These are phyloP conservation scores for Naganishia friedmannii DNA, from an alignment of 768 basidiomycete species.

Conservation along the genomic window DNA sequence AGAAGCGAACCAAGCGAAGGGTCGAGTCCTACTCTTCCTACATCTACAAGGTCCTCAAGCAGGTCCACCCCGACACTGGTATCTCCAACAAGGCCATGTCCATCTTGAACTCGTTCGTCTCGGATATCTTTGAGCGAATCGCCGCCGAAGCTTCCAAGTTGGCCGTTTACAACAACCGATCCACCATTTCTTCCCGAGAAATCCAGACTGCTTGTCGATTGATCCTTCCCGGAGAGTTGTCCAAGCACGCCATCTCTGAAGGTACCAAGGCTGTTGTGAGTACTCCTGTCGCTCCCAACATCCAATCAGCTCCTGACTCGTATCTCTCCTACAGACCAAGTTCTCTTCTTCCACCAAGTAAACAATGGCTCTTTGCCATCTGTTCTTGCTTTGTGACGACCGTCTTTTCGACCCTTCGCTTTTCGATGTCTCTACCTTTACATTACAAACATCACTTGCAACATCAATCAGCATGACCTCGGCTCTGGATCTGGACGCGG, in stretches of 20 bases:
- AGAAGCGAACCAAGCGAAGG: conserved; percentile 82
- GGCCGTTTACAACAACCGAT: conserved; percentile 96
- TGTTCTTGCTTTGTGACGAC: background rate
- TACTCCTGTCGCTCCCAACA: background rate
- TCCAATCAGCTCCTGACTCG: background rate
- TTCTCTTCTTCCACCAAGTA: conserved; percentile 53
- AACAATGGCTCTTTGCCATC: background rate
- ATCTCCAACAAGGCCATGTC: conserved; percentile 68
- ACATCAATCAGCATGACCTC: conserved; percentile 9
- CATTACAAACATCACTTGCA: conserved; percentile 7
- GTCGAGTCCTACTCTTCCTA: conserved; percentile 94
- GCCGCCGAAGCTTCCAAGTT: conserved; percentile 64
- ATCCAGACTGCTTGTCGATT: conserved; percentile 96
- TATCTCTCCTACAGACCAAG: conserved; percentile 59
- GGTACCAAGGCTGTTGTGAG: conserved; percentile 70
- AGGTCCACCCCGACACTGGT: conserved; percentile 71
- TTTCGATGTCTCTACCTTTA: conserved; percentile 7
- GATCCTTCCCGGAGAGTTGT: conserved; percentile 92
- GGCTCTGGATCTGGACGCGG: conserved; percentile 8
- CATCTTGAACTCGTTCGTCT: conserved; percentile 83
- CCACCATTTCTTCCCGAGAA: conserved; percentile 96
- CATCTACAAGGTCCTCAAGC: conserved; percentile 83
- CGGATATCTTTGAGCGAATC: conserved; percentile 64
- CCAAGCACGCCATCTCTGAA: conserved; percentile 91
- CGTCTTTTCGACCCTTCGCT: conserved; percentile 6